Percentiles rank a stretch among this genome's conserved stretches.
Evolutionary conservation across 805 yeast species (phyloP).

Genomic region (Teunomyces funiuensis): DNA sequence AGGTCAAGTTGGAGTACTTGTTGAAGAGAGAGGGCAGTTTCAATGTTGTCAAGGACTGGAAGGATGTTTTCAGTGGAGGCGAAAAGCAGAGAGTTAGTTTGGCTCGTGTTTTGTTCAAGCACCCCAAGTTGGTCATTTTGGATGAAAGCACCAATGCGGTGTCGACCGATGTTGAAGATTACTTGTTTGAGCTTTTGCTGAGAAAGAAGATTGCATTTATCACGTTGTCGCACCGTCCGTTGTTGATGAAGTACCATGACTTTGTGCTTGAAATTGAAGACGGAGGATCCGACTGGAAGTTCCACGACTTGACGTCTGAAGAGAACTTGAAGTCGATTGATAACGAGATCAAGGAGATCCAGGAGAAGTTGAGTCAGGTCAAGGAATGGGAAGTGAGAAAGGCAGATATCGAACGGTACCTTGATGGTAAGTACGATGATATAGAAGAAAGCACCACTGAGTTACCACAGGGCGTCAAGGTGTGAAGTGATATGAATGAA

Average conservation of each 20-base stretch:
- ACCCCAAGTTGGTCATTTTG: slow-evolving; percentile 76
- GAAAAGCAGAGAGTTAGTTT: slow-evolving; percentile 88
- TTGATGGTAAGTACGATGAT: slow-evolving; percentile 43
- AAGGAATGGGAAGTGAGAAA: slow-evolving; percentile 61
- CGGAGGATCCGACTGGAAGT: slow-evolving; percentile 32
- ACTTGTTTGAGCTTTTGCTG: slow-evolving; percentile 73
- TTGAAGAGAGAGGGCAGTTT: slow-evolving; percentile 63
- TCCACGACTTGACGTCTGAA: slow-evolving; percentile 64
- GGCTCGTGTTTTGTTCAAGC: slow-evolving; percentile 79
- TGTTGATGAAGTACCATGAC: slow-evolving; percentile 82
- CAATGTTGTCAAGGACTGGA: slow-evolving; percentile 70
- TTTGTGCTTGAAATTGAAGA: slow-evolving; percentile 66
- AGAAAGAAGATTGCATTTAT: slow-evolving; percentile 70
- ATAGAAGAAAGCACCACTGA: slow-evolving; percentile 11
- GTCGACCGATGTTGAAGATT: slow-evolving; percentile 85
- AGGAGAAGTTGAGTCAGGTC: slow-evolving; percentile 58
- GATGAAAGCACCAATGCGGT: slow-evolving; percentile 97
- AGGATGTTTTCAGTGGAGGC: slow-evolving; percentile 93
- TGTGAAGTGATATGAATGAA: background rate
- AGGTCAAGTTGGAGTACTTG: slow-evolving; percentile 79
- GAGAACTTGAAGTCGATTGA: slow-evolving; percentile 69
- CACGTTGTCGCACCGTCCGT: slow-evolving; percentile 81
- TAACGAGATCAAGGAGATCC: slow-evolving; percentile 69
- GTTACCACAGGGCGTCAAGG: slow-evolving; percentile 7
- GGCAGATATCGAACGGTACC: slow-evolving; percentile 51